Evolutionary conservation across 2,329 filamentous ascomycete species (phyloP), one percentile per base, ranked within the genome.

Genomic region (Phialophora chinensis): DNA sequence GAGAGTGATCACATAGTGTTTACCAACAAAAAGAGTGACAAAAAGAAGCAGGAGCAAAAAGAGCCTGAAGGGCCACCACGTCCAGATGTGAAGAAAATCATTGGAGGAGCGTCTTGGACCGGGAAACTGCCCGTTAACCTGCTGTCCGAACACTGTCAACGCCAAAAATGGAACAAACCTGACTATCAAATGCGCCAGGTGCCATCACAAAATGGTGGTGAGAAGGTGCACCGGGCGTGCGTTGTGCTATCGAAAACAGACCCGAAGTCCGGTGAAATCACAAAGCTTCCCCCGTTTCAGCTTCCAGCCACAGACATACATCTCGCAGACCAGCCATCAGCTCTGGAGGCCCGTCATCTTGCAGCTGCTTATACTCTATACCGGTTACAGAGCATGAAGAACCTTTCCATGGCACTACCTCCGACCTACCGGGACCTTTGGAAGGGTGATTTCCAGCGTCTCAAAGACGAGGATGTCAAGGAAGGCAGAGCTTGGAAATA

Each of bases 101-200:
- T 99, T 75, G 95, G 93, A 50, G 95, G 95, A 57, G 88, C 92
- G 66, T 97, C 93, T 72, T 99, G 95, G 95, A 99, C 95, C 0
- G 95, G 95, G 49, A 99, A 99, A 78, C 82, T 99, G 35, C 95
- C 95, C 1, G 91, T 97, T 70, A 97, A 96, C 76, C 85, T 98
- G 74, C 86, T 98, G 70, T 92, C 91, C 42, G 95, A 98, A 82
- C 91, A 96, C 79, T 97, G 93, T 74, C 93, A 97, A 80, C 96
- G 94, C 78, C 91, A 96, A 78, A 92, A 92, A 76, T 99, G 95
- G 95, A 91, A 92, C 71, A 94, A 90, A 76, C 94, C 94, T 1
- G 93, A 96, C 70, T 99, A 97, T 78, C 90, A 90, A 50, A 50
- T 54, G 29, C 59, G 35, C n/a, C 76, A 80, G 64, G 57, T 72